These are phyloP conservation scores for Fusarium tanahbumbuense DNA, from an alignment of 2,329 filamentous ascomycete genomes.

Conservation along the genomic window DNA sequence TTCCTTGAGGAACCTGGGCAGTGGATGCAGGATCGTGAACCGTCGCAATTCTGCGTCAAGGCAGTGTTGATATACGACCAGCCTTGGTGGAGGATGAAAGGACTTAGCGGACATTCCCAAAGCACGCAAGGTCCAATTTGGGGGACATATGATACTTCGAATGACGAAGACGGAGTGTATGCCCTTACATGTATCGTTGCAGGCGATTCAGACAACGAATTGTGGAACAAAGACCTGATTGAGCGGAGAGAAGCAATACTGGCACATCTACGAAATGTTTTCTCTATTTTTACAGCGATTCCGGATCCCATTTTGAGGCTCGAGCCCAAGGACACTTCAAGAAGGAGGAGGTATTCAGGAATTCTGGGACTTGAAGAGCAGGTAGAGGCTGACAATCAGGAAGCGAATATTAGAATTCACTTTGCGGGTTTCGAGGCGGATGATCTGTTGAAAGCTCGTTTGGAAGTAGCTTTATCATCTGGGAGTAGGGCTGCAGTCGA, in stretches of 20 bases:
- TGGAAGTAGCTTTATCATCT: neutral
- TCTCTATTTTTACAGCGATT: neutral
- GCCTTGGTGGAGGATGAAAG: neutral
- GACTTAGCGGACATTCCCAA: neutral
- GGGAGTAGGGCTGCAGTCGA: neutral
- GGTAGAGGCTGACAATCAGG: too few relatives aligned
- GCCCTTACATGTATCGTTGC: neutral
- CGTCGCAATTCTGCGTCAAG: neutral
- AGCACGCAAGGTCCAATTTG: neutral
- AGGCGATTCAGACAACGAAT: neutral
- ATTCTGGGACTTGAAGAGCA: neutral
- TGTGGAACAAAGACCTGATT: neutral
- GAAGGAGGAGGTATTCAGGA: too few relatives aligned
- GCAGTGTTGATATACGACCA: neutral
- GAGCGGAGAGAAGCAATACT: neutral
- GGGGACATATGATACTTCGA: neutral
- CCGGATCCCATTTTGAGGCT: neutral
- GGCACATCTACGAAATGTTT: neutral
- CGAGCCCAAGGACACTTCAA: neutral
- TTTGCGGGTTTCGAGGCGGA: neutral
- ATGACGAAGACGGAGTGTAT: neutral
- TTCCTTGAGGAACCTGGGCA: rapidly evolving
- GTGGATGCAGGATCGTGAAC: neutral
- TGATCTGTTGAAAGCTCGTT: neutral
- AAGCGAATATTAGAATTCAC: neutral